phyloP scores from a whole-genome alignment of 176 grass and related monocot species.

The Pontederia crassipes region DNA sequence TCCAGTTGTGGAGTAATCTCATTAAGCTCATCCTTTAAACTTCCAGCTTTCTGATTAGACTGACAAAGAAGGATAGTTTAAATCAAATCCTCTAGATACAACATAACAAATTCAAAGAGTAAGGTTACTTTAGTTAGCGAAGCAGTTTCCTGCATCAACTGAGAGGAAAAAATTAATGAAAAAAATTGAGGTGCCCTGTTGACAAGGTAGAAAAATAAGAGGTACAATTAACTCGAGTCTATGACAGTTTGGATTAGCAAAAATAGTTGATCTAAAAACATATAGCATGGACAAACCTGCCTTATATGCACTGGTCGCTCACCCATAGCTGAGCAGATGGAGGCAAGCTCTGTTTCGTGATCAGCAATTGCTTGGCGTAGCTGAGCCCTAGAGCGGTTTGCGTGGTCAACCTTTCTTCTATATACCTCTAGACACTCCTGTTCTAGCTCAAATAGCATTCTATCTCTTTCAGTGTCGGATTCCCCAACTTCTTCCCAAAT shows the following conservation, averaged over 20 bases:
- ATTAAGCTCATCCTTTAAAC: slow-evolving; percentile 55
- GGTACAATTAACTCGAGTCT: neutral
- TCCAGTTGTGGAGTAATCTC: slow-evolving; percentile 42
- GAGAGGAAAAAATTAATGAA: slow-evolving; percentile 1
- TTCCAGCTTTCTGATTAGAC: slow-evolving; percentile 31
- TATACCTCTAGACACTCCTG: slow-evolving; percentile 50
- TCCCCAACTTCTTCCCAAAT: slow-evolving; percentile 73
- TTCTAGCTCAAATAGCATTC: slow-evolving; percentile 49
- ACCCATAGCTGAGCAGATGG: slow-evolving; percentile 50
- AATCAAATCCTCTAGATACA: neutral
- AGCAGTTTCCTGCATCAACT: slow-evolving; percentile 3
- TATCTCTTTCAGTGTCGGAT: slow-evolving; percentile 35
- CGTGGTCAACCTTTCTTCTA: slow-evolving; percentile 57
- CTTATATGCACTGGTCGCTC: slow-evolving; percentile 37
- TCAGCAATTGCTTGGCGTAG: slow-evolving; percentile 56
- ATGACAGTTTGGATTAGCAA: neutral
- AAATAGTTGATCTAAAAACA: neutral
- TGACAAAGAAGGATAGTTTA: neutral
- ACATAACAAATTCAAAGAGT: neutral
- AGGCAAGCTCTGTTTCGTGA: slow-evolving; percentile 45
- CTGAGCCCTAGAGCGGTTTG: slow-evolving; percentile 50
- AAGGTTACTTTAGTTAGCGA: neutral
- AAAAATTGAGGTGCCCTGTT: neutral
- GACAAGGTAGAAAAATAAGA: neutral
- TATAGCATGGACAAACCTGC: slow-evolving; percentile 31